Conservation (phyloP, 1,139 yeast species). For the Suhomyces choctaworum region DNA sequence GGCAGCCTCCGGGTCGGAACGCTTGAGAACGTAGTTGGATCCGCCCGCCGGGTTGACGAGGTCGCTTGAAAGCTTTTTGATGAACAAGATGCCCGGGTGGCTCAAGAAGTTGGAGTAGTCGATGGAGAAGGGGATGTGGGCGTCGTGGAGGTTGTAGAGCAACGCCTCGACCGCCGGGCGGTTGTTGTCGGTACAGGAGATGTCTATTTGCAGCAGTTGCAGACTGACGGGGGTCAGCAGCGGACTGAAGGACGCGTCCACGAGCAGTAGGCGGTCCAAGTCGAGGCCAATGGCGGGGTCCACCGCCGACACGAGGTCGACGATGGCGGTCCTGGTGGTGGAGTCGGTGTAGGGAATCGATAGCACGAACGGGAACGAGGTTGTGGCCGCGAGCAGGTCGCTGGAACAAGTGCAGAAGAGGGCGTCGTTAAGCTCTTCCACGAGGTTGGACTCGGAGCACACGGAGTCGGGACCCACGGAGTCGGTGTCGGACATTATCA, state of each 20-base stretch:
- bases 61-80: conserved; percentile 43
- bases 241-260: conserved; percentile 2
- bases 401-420: conserved; percentile 8
- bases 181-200: conserved; percentile 12
- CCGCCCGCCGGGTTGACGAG: conserved; percentile 16
- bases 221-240: not conserved
- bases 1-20: conserved; percentile 10
- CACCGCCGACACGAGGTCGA: conserved; percentile 2
- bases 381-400: not conserved
- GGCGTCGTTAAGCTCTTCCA: conserved; percentile 12
- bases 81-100: conserved; percentile 66
- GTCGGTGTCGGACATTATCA: conserved; percentile 8
- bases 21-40: conserved; percentile 8
- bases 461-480: conserved; percentile 2
- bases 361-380: conserved; percentile 10
- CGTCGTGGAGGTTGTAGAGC: conserved; percentile 12
- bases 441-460: conserved; percentile 5
- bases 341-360: conserved; percentile 5
- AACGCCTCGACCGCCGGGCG: conserved; percentile 12
- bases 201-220: conserved; percentile 7
- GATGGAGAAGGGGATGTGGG: conserved; percentile 9
- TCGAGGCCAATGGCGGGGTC: conserved; percentile 6
- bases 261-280: conserved; percentile 1
- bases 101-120: conserved; percentile 48
- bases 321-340: not conserved